phyloP scores from a whole-genome alignment of 768 basidiomycete species.

The Suillus tomentosus region DNA sequence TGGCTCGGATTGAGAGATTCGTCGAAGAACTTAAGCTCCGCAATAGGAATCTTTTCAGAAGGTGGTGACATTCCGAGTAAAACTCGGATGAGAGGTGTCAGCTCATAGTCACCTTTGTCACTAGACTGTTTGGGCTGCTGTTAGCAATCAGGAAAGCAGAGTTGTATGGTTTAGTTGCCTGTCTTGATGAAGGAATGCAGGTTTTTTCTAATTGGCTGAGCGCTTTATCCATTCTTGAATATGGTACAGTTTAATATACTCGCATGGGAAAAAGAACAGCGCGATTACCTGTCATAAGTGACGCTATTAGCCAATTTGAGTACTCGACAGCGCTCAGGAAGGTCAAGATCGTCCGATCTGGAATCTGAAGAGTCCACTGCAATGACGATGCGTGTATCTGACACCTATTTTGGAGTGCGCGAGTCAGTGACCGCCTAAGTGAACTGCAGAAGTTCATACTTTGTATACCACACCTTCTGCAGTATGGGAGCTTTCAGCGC shows the following conservation, averaged over 20 bases:
- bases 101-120: slow-evolving; percentile 44
- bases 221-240: slow-evolving; percentile 80
- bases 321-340: slow-evolving; percentile 83
- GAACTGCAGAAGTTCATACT: slow-evolving; percentile 37
- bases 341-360: slow-evolving; percentile 63
- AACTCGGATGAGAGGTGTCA: slow-evolving; percentile 60
- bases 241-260: not conserved
- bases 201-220: slow-evolving; percentile 64
- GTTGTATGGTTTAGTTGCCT: slow-evolving; percentile 17
- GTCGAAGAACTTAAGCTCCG: slow-evolving; percentile 69
- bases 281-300: slow-evolving; percentile 64
- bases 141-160: not conserved
- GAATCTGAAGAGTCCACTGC: slow-evolving; percentile 70
- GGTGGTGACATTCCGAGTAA: slow-evolving; percentile 66
- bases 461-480: slow-evolving; percentile 88
- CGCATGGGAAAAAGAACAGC: not conserved
- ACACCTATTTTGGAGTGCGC: slow-evolving; percentile 50
- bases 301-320: slow-evolving; percentile 91
- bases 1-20: slow-evolving; percentile 80
- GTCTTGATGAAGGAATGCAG: slow-evolving; percentile 28
- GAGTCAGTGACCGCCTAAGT: not conserved
- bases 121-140: slow-evolving; percentile 30
- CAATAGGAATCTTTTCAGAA: slow-evolving; percentile 39
- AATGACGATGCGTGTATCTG: slow-evolving; percentile 79
- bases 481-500: slow-evolving; percentile 37